phyloP scores from a whole-genome alignment of 805 yeast genomes.

The Candida dajiaensis region DNA sequence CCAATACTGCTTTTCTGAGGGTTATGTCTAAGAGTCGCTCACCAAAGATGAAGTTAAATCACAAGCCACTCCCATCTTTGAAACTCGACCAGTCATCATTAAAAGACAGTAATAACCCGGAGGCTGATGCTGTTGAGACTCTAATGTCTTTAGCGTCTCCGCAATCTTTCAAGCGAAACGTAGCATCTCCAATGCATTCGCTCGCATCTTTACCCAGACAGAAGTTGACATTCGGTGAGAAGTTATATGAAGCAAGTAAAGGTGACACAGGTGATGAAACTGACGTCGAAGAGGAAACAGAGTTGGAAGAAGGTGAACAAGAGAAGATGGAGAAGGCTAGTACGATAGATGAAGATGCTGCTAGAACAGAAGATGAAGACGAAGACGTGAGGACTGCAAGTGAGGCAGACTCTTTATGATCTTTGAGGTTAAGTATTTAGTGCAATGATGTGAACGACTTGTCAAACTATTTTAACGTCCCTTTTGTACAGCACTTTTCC shows the following conservation, averaged over 20 bases:
- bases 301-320: constrained; percentile 4
- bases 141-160: constrained; percentile 36
- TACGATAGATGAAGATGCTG: neutral
- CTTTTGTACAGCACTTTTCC: too few relatives aligned
- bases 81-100: constrained; percentile 3
- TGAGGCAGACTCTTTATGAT: constrained; percentile 3
- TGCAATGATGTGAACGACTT: neutral
- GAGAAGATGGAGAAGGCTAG: neutral
- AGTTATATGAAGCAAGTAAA: constrained; percentile 9
- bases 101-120: constrained; percentile 19
- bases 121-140: constrained; percentile 36
- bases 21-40: constrained; percentile 29
- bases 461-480: neutral
- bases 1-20: constrained; percentile 33
- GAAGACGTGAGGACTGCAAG: constrained; percentile 11
- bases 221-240: constrained; percentile 20
- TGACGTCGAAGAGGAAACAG: constrained; percentile 9
- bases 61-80: constrained; percentile 3
- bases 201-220: constrained; percentile 14
- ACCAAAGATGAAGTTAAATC: constrained; percentile 21
- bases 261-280: constrained; percentile 15
- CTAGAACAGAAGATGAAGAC: constrained; percentile 1
- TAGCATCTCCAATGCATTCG: neutral
- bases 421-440: neutral
- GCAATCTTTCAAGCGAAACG: constrained; percentile 7